These are phyloP conservation scores for Neonectria hederae DNA, from an alignment of 2,329 filamentous ascomycete genomes.

Conservation along the genomic window DNA sequence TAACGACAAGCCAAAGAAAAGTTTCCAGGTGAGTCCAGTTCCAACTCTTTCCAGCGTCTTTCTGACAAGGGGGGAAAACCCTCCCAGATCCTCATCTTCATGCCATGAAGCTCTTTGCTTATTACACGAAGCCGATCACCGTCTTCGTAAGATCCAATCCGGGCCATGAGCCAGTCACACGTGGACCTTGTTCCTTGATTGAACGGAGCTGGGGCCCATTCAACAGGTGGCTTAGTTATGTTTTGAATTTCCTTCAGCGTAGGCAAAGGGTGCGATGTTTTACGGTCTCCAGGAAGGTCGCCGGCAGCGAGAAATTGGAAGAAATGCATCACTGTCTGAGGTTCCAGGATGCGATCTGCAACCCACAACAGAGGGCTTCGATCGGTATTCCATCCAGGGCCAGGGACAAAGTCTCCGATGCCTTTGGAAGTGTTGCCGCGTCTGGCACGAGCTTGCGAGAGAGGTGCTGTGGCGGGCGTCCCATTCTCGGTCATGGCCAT, in stretches of 20 bases:
- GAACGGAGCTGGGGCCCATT: slow-evolving; percentile 40
- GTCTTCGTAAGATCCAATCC: slow-evolving; percentile 39
- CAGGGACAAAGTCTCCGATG: slow-evolving; percentile 4
- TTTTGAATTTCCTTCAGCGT: slow-evolving; percentile 16
- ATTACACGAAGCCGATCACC: slow-evolving; percentile 26
- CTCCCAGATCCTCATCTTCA: slow-evolving; percentile 45
- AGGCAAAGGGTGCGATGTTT: slow-evolving; percentile 20
- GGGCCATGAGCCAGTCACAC: slow-evolving; percentile 13
- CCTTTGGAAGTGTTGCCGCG: slow-evolving; percentile 17
- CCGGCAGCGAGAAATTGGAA: slow-evolving; percentile 29
- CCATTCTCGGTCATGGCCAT: slow-evolving; percentile 24
- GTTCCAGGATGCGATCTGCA: slow-evolving; percentile 37
- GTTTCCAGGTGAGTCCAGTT: slow-evolving; percentile 33
- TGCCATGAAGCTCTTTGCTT: slow-evolving; percentile 41
- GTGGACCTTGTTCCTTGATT: slow-evolving; percentile 16
- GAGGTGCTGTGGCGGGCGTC: background rate
- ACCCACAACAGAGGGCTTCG: slow-evolving; percentile 31
- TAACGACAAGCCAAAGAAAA: slow-evolving; percentile 41
- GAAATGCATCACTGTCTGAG: slow-evolving; percentile 35
- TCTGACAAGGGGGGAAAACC: slow-evolving; percentile 42
- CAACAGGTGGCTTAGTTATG: slow-evolving; percentile 24
- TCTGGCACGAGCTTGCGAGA: background rate
- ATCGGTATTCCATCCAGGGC: background rate
- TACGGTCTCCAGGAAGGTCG: slow-evolving; percentile 12
- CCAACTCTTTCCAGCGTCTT: slow-evolving; percentile 38